A percentile compares a stretch with the other conserved stretches of the same genome.
These are phyloP conservation scores for Erodium maritimum DNA, from an alignment of 345 rosid species.

Conservation along the genomic window DNA sequence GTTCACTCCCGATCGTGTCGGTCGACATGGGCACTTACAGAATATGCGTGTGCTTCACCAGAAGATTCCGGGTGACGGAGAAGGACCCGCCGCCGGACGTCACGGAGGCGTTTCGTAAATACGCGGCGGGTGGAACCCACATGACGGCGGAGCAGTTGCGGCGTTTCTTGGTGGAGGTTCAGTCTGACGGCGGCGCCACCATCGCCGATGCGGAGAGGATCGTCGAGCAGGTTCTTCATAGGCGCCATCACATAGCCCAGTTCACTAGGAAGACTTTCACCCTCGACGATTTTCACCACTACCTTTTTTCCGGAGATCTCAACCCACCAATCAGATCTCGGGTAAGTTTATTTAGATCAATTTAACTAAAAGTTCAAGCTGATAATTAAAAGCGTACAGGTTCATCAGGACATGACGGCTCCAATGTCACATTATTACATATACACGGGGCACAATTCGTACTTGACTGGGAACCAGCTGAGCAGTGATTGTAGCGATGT, in stretches of 20 bases:
- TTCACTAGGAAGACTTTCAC: conserved; percentile 50
- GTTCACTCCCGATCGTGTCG: neutral
- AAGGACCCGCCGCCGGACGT: conserved; percentile 61
- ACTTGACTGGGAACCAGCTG: conserved; percentile 87
- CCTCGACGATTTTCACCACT: conserved; percentile 57
- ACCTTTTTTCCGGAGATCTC: conserved; percentile 46
- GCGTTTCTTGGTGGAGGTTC: conserved; percentile 42
- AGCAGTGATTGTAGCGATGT: conserved; percentile 90
- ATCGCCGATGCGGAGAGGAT: conserved; percentile 41
- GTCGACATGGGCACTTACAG: conserved; percentile 62
- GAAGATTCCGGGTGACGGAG: conserved; percentile 55
- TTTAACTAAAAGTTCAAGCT: no score
- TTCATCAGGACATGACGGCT: conserved; percentile 73
- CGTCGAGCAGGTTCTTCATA: conserved; percentile 40
- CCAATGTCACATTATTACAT: conserved; percentile 85
- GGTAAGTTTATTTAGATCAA: conserved; percentile 28
- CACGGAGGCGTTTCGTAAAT: conserved; percentile 36
- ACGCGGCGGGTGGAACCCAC: conserved; percentile 38
- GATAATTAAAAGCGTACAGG: no score
- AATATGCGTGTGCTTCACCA: conserved; percentile 54
- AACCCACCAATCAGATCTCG: conserved; percentile 43
- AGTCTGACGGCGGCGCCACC: conserved; percentile 24
- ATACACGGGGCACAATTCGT: conserved; percentile 85
- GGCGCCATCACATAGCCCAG: conserved; percentile 50
- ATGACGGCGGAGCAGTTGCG: conserved; percentile 64